These are phyloP conservation scores for Trichoderma sp. DNA, from an alignment of 2,329 filamentous ascomycete species.

Conservation along the genomic window DNA sequence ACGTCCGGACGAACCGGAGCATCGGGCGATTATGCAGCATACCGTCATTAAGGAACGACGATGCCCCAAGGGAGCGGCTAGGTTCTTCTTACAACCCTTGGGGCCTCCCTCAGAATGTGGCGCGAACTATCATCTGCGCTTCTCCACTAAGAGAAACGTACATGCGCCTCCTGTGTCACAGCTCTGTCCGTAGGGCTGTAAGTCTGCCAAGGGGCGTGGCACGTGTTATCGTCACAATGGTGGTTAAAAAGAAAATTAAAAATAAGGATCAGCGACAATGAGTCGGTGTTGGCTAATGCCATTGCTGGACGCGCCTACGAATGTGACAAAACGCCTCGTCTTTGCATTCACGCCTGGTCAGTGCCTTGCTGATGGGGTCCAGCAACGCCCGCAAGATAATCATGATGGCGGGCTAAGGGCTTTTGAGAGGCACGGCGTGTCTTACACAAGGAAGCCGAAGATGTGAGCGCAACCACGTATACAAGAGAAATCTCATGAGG, in stretches of 20 bases:
- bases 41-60: not conserved
- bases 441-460: constrained; percentile 7
- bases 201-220: not conserved
- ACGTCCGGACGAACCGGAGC: constrained; percentile 2
- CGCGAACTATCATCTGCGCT: constrained; percentile 11
- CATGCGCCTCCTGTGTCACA: constrained; percentile 14
- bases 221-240: not conserved
- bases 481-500: not conserved
- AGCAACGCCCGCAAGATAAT: constrained; percentile 12
- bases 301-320: not conserved
- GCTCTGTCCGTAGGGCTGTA: constrained; percentile 7
- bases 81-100: not conserved
- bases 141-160: constrained; percentile 2
- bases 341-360: not conserved
- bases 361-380: not conserved
- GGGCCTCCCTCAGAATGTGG: constrained; percentile 1
- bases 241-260: not conserved
- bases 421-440: not conserved
- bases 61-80: not conserved
- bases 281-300: not conserved
- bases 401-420: not conserved
- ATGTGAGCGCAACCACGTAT: not conserved
- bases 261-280: not conserved
- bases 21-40: constrained; percentile 1
- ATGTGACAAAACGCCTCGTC: not conserved